Conservation (phyloP, 352 stramenopile species). For the Phytophthora melonis region DNA sequence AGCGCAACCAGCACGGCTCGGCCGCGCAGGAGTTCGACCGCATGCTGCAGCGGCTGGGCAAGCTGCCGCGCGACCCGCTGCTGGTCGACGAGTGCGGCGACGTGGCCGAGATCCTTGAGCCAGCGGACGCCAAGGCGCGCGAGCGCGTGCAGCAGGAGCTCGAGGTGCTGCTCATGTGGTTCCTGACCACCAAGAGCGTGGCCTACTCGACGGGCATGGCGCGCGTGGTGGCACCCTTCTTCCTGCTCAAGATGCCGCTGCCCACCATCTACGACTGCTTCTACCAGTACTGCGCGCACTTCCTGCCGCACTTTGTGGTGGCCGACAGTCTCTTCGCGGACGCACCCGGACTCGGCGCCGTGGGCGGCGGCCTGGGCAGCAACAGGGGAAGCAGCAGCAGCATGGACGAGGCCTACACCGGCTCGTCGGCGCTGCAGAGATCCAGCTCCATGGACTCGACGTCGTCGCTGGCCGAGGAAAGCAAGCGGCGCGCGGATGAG, state of each 20-base stretch:
- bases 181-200: conserved; percentile 84
- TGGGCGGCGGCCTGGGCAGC: conserved; percentile 10
- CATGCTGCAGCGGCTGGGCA: conserved; percentile 69
- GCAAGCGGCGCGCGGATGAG: conserved; percentile 41
- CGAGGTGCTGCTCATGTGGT: conserved; percentile 84
- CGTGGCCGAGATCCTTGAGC: conserved; percentile 51
- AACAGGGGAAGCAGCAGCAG: conserved; percentile 43
- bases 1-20: conserved; percentile 76
- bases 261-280: conserved; percentile 89
- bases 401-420: conserved; percentile 34
- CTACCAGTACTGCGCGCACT: conserved; percentile 84
- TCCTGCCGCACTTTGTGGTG: conserved; percentile 78
- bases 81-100: conserved; percentile 65
- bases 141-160: conserved; percentile 65
- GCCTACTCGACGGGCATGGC: conserved; percentile 80
- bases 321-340: conserved; percentile 47
- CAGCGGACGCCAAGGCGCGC: conserved; percentile 25
- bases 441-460: conserved; percentile 53
- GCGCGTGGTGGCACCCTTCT: conserved; percentile 77
- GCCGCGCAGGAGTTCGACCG: conserved; percentile 79
- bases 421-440: conserved; percentile 22
- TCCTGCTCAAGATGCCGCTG: conserved; percentile 73
- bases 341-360: conserved; percentile 7
- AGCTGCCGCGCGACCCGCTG: conserved; percentile 70
- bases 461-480: conserved; percentile 41